Evolutionary conservation across 345 rosid species (phyloP), one percentile per base, ranked within the genome.

Genomic region (Ailanthus altissimus): DNA sequence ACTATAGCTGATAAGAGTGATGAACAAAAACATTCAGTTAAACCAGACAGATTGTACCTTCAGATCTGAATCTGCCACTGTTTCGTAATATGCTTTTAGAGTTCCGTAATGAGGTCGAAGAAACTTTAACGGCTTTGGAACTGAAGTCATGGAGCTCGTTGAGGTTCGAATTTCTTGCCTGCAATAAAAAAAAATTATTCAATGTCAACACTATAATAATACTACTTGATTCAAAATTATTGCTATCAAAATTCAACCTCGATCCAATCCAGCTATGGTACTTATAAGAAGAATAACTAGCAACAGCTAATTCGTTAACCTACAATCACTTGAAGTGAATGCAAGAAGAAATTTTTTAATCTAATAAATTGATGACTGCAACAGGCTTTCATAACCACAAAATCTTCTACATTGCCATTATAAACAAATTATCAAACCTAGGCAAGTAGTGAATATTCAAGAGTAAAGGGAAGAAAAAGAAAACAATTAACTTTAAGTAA

Each of bases 131-230:
- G 97, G 98, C 86, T 96, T 96, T 25, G 98, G 99, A 81, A 93
- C 98, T 40, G 98, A 93, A 26, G 99, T 96, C 99, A 96, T 93
- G 38, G 99, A 96, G 84, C 98, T 93, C 6, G 98, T 96, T 69
- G 99, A 83, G 36, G 91, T 89, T 26, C 97, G 90, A 38, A 96
- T 94, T 81, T 93, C 99, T 78, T 92, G 95, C 89, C 99, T 96
- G 77, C 65, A 80, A 42, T 61, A 46, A 77, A 38, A 21, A 45
- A 6, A 45, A 6, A 58, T 51, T 36, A 70, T 21, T 32, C 60
- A 51, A 51, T 10, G 11, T 59, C 77, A 78, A 74, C 67, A 18
- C 14, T 15, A 74, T 20, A 47, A 42, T 6, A 58, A 15, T 38
- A 6, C 26, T n/a, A 53, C n/a, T n/a, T 36, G 32, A 36, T 54